Percentiles rank a stretch among this genome's conserved stretches.
Evolutionary conservation across 495 filamentous ascomycete genomes (phyloP).

Genomic region (Apiosordaria backusii): DNA sequence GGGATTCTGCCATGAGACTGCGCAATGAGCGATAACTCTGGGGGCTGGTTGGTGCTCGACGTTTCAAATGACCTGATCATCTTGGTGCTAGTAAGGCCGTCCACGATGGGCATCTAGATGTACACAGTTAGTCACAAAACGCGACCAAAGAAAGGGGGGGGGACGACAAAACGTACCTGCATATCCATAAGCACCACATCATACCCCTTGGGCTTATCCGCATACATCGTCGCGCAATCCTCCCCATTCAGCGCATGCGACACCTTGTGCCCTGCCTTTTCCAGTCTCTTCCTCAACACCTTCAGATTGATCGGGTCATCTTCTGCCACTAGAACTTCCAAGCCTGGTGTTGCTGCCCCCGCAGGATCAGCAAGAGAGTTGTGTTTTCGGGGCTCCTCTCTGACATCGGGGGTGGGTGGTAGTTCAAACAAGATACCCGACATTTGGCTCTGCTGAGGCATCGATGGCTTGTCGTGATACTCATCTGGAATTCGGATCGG

Average conservation of each 20-base stretch:
- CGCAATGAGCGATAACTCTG: slow-evolving; percentile 47
- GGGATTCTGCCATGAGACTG: slow-evolving; percentile 58
- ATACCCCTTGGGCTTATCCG: slow-evolving; percentile 54
- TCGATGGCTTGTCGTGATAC: slow-evolving; percentile 22
- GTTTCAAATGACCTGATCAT: slow-evolving; percentile 74
- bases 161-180: slow-evolving; percentile 56
- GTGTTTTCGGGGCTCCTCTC: neutral
- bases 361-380: neutral
- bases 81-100: slow-evolving; percentile 77
- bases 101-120: slow-evolving; percentile 84
- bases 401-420: slow-evolving; percentile 5
- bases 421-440: slow-evolving; percentile 40
- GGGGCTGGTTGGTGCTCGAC: slow-evolving; percentile 24
- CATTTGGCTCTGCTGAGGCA: slow-evolving; percentile 15
- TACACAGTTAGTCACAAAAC: slow-evolving; percentile 8
- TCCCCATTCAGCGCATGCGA: slow-evolving; percentile 77
- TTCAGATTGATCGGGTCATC: slow-evolving; percentile 92
- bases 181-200: slow-evolving; percentile 97
- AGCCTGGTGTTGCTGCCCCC: slow-evolving; percentile 11
- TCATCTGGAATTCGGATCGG: slow-evolving; percentile 42
- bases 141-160: neutral
- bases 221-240: slow-evolving; percentile 72
- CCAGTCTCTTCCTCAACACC: slow-evolving; percentile 78
- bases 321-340: slow-evolving; percentile 78
- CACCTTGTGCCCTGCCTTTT: slow-evolving; percentile 74